phyloP scores from a whole-genome alignment of 2,329 filamentous ascomycete species.

The Diplodia scrobiculata region DNA sequence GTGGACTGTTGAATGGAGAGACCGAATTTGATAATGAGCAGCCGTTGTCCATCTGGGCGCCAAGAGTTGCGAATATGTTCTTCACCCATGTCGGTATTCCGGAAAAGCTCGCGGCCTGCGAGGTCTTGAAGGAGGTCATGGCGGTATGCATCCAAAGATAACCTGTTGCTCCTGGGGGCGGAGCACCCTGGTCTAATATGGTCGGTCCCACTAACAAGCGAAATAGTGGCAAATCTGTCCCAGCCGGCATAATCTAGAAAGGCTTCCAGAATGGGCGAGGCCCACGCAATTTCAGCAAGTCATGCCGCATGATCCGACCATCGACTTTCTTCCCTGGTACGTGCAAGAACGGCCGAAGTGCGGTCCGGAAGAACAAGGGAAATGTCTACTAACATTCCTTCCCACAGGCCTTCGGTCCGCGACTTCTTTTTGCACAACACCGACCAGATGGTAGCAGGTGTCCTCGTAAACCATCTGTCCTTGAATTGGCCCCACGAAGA shows the following conservation, averaged over 20 bases:
- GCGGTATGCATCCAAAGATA: slow-evolving; percentile 1
- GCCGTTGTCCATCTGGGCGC: slow-evolving; percentile 21
- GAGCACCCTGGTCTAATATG: background rate
- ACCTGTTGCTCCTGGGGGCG: background rate
- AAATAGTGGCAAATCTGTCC: slow-evolving; percentile 29
- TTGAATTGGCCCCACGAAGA: slow-evolving; percentile 28
- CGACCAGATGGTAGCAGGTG: slow-evolving; percentile 25
- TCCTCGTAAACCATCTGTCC: slow-evolving; percentile 10
- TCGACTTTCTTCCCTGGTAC: slow-evolving; percentile 27
- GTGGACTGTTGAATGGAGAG: slow-evolving; percentile 16
- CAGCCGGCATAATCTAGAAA: slow-evolving; percentile 26
- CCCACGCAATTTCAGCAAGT: slow-evolving; percentile 27
- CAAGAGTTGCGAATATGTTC: slow-evolving; percentile 24
- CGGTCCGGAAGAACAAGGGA: background rate
- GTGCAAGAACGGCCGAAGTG: background rate
- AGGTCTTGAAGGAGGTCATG: slow-evolving; percentile 24
- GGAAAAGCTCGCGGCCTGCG: slow-evolving; percentile 24
- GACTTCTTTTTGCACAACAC: slow-evolving; percentile 28
- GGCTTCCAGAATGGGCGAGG: slow-evolving; percentile 25
- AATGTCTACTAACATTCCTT: slow-evolving; percentile 7
- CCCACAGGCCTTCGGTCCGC: slow-evolving; percentile 25
- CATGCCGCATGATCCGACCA: slow-evolving; percentile 28
- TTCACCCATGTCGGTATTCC: slow-evolving; percentile 7
- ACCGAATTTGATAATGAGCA: slow-evolving; percentile 23
- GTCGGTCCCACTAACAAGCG: slow-evolving; percentile 2